Evolutionary conservation across 179 eudicot species (phyloP).

Genomic region (Camellia oleifera): DNA sequence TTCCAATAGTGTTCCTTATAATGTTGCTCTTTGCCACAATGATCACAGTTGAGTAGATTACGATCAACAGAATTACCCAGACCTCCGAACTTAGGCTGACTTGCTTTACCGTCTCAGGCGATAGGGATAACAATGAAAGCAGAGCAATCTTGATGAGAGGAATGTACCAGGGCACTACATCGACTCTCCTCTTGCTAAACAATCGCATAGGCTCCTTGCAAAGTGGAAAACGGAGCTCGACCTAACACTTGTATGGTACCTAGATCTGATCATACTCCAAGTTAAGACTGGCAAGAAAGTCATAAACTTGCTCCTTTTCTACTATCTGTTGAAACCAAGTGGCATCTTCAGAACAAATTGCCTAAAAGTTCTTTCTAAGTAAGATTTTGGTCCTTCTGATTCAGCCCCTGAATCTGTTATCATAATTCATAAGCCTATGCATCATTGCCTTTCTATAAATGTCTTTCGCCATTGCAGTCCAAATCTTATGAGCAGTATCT

Average conservation of each 20-base stretch:
- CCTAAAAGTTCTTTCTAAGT: background rate
- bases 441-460: background rate
- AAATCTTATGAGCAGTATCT: background rate
- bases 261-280: background rate
- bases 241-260: background rate
- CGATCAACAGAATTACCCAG: background rate
- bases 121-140: background rate
- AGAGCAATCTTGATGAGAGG: background rate
- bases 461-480: background rate
- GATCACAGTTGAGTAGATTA: background rate
- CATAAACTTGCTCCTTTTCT: constrained; percentile 6
- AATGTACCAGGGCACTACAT: background rate
- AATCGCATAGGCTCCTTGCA: background rate
- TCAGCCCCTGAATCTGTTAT: background rate
- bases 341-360: background rate
- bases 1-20: background rate
- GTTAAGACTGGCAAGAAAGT: constrained; percentile 9
- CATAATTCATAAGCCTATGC: background rate
- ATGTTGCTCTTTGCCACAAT: background rate
- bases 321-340: background rate
- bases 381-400: background rate
- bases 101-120: background rate
- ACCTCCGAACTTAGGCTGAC: background rate
- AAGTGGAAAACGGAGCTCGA: background rate
- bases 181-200: background rate